A percentile compares a stretch with the other conserved stretches of the same genome.
Evolutionary conservation across 140 eudicot species (phyloP).

Genomic region (Senecio squalidus): DNA sequence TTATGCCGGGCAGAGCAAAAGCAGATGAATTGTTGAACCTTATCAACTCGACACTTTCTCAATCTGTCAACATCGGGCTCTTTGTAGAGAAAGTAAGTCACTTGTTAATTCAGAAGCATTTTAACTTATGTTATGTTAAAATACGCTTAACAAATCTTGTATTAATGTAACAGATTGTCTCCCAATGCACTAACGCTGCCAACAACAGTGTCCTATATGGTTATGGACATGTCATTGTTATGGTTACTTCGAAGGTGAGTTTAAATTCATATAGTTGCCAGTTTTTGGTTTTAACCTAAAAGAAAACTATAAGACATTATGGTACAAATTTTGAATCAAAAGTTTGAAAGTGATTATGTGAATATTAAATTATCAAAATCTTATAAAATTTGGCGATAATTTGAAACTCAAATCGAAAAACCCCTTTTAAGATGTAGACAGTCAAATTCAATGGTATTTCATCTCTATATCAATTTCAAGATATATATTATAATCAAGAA

Average conservation of each 20-base stretch:
- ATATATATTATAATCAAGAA: no score
- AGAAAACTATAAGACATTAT: neutral
- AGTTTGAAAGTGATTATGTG: neutral
- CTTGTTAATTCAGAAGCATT: constrained; percentile 12
- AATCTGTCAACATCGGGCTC: constrained; percentile 48
- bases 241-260: constrained; percentile 77
- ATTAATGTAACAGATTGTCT: constrained; percentile 51
- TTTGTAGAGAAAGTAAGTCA: constrained; percentile 72
- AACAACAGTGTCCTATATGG: constrained; percentile 44
- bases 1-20: constrained; percentile 41
- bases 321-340: neutral
- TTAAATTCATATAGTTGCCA: constrained; percentile 2
- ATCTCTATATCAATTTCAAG: no score
- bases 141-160: constrained; percentile 5
- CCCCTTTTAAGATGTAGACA: no score
- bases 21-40: constrained; percentile 55
- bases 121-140: neutral
- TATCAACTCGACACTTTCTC: constrained; percentile 52
- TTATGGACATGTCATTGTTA: constrained; percentile 67
- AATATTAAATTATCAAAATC: neutral
- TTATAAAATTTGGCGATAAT: no score
- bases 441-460: no score
- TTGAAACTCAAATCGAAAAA: no score
- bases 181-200: constrained; percentile 40
- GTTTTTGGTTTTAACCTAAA: neutral